Conservation (phyloP, 805 yeast species). For the Clavispora vitiphila region DNA sequence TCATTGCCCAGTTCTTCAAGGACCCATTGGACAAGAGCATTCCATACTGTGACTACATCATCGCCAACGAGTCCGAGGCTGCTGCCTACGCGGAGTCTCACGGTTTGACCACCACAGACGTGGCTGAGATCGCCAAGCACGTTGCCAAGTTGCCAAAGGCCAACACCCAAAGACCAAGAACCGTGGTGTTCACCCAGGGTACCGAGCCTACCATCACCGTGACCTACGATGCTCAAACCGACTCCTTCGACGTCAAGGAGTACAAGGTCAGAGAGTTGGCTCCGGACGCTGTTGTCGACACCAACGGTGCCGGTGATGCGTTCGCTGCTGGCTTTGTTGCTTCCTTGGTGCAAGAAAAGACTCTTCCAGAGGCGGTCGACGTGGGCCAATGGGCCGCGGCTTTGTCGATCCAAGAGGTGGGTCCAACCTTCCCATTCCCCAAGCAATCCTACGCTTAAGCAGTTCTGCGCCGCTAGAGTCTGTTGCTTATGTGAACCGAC, state of each 20-base stretch:
- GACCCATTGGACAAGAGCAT: conserved; percentile 74
- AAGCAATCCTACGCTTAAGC: conserved; percentile 45
- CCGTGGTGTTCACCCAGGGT: conserved; percentile 94
- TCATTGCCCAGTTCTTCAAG: conserved; percentile 93
- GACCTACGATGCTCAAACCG: conserved; percentile 45
- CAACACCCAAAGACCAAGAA: conserved; percentile 65
- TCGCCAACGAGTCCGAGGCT: conserved; percentile 97
- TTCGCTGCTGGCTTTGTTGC: conserved; percentile 96
- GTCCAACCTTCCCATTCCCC: conserved; percentile 89
- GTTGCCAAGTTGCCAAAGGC: conserved; percentile 76
- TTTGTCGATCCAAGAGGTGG: conserved; percentile 84
- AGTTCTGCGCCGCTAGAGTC: no score
- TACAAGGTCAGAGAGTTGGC: conserved; percentile 72
- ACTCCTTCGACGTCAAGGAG: conserved; percentile 43
- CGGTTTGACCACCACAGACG: conserved; percentile 53
- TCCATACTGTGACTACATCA: conserved; percentile 85
- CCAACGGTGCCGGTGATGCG: conserved; percentile 99
- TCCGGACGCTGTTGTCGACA: conserved; percentile 67
- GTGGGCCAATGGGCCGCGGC: conserved; percentile 97
- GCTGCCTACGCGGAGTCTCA: conserved; percentile 89
- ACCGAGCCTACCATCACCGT: conserved; percentile 84
- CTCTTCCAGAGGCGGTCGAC: conserved; percentile 57
- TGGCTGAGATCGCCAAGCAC: conserved; percentile 73
- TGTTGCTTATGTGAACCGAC: background rate
- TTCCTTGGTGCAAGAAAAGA: conserved; percentile 71